Evolutionary conservation across 2,329 filamentous ascomycete species (phyloP).

Genomic region (Neofusicoccum kwambonambiense): DNA sequence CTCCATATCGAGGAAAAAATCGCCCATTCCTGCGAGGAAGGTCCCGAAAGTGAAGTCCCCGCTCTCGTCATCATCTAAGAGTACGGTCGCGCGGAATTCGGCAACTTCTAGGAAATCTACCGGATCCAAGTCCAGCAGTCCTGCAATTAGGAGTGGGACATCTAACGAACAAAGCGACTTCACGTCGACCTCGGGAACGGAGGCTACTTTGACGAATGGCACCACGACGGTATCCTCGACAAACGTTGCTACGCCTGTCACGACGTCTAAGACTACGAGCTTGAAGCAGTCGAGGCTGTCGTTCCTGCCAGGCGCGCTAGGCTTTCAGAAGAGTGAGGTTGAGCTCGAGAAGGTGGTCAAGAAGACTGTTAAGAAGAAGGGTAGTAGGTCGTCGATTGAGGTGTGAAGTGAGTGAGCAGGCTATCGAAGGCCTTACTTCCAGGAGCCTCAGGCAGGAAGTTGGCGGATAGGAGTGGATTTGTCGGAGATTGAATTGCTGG

Average conservation of each 20-base stretch:
- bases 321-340: not conserved
- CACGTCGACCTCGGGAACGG: not conserved
- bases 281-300: conserved; percentile 11
- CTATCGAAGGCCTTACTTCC: no score
- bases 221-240: not conserved
- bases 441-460: no score
- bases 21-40: not conserved
- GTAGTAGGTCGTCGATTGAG: not conserved
- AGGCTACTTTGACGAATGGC: not conserved
- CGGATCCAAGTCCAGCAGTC: not conserved
- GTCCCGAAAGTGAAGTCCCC: not conserved
- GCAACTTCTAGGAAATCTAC: not conserved
- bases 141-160: no score
- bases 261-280: not conserved
- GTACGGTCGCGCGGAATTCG: not conserved
- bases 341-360: not conserved
- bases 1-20: not conserved
- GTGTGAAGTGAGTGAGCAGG: not conserved
- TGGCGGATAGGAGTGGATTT: no score
- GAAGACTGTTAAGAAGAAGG: not conserved
- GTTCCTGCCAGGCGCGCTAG: not conserved
- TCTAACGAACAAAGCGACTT: not conserved
- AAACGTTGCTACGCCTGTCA: not conserved
- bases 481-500: no score
- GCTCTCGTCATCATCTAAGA: not conserved